Evolutionary conservation across 345 rosid species (phyloP).

Genomic region (Syzygium jambos): DNA sequence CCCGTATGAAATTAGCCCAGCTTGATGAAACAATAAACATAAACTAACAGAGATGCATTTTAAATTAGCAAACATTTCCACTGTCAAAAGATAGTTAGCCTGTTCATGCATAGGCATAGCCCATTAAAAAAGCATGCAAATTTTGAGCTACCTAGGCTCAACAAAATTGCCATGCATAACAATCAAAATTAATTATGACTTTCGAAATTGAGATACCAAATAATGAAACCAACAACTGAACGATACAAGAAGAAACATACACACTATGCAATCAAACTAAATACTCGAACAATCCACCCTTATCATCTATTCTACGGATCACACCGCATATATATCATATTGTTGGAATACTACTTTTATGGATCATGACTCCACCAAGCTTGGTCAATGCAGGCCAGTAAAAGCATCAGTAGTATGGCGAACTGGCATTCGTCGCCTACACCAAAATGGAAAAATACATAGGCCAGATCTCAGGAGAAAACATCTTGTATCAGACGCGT

Average conservation of each 20-base stretch:
- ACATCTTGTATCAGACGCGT: not conserved
- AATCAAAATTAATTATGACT: not conserved
- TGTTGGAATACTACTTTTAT: not conserved
- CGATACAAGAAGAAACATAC: not conserved
- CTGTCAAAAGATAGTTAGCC: not conserved
- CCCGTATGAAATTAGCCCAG: not conserved
- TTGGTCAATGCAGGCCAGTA: no score
- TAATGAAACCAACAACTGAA: not conserved
- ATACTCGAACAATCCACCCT: not conserved
- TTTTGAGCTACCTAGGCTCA: not conserved
- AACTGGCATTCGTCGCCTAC: not conserved
- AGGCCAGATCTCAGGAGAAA: not conserved
- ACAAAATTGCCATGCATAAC: not conserved
- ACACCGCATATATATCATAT: not conserved
- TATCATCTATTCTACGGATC: not conserved
- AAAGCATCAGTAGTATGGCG: not conserved
- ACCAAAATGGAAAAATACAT: not conserved
- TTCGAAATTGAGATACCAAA: not conserved
- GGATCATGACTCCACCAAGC: not conserved
- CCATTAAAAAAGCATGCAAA: not conserved
- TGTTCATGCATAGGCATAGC: not conserved
- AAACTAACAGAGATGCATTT: not conserved
- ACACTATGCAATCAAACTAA: not conserved
- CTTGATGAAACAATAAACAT: not conserved
- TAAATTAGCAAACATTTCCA: not conserved